Evolutionary conservation across 1,284 basidiomycete species (phyloP), one percentile per base, ranked within the genome.

Genomic region (Sphagnurus paluster): DNA sequence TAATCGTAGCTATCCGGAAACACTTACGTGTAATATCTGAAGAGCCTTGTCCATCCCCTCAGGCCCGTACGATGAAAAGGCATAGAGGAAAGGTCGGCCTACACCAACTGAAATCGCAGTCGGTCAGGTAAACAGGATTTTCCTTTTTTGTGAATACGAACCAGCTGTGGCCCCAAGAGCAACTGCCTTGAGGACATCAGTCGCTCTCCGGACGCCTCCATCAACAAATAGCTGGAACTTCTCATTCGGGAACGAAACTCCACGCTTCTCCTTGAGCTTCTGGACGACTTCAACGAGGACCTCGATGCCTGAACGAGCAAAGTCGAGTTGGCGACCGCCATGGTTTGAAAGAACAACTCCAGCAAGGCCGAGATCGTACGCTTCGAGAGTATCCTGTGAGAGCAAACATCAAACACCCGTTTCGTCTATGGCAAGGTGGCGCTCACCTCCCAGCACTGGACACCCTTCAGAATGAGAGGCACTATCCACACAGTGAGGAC

Each of bases 341-440:
- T 97, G 93, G 63, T 97, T 97, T 6, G 90, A 92, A 21, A 93
- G 78, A 2, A 97, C 94, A 39, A 96, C 80, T 6, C 94, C 94
- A 2, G 84, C 82, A 34, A 89, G 68, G 4, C 90, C 90, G 0
- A 71, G 68, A 58, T 98, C 93, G 56, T 93, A 93, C 2, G 95
- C 95, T 58, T 84, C 73, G 0, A 98, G 76, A 0, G 92, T 90
- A 63, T 98, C 93, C 79, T 85, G 25, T n/a, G n/a, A 40, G 1
- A 43, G 37, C 13, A 40, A 20, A 35, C 39, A 42, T 17, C n/a
- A 11, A 26, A 6, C 25, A 23, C 14, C 16, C 44, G n/a, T 21
- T 23, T 4, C 5, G n/a, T 9, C 20, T 16, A 37, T n/a, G 28
- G 10, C 37, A 29, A 42, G 35, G 33, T 39, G 11, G 39, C 33